Evolutionary conservation across 495 filamentous ascomycete species (phyloP).

Genomic region (Ramalina intermedia): DNA sequence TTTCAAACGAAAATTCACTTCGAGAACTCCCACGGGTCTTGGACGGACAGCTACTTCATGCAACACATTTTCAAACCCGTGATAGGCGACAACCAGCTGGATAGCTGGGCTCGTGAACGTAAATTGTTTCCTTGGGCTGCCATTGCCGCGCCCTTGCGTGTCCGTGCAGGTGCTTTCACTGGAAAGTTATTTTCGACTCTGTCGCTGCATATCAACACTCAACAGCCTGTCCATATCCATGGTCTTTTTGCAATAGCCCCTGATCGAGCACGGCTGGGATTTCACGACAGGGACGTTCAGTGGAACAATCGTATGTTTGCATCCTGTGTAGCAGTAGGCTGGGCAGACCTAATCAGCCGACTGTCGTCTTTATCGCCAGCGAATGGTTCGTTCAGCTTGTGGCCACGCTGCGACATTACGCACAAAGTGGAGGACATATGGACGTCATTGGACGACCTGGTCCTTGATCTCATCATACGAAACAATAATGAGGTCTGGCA

Average conservation of each 20-base stretch:
- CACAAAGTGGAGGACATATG: conserved; percentile 4
- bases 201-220: conserved; percentile 23
- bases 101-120: conserved; percentile 20
- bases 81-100: conserved; percentile 11
- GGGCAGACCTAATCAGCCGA: conserved; percentile 11
- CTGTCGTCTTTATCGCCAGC: not conserved
- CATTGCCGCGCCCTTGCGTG: conserved; percentile 22
- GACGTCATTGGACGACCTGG: not conserved
- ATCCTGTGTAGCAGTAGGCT: conserved; percentile 19
- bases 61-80: conserved; percentile 18
- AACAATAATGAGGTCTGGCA: conserved; percentile 6
- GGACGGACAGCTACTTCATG: conserved; percentile 11
- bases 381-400: conserved; percentile 2
- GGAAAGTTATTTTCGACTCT: conserved; percentile 26
- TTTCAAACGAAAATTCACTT: conserved; percentile 9
- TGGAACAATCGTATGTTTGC: conserved; percentile 28
- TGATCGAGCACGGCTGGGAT: conserved; percentile 22
- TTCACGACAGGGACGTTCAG: conserved; percentile 13
- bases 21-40: not conserved
- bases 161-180: not conserved
- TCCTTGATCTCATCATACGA: conserved; percentile 1
- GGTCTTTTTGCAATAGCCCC: conserved; percentile 27
- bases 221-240: conserved; percentile 29
- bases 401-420: conserved; percentile 5
- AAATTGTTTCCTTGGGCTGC: conserved; percentile 29